phyloP scores from a whole-genome alignment of 106 monocot species.

The Chionographis japonica region DNA sequence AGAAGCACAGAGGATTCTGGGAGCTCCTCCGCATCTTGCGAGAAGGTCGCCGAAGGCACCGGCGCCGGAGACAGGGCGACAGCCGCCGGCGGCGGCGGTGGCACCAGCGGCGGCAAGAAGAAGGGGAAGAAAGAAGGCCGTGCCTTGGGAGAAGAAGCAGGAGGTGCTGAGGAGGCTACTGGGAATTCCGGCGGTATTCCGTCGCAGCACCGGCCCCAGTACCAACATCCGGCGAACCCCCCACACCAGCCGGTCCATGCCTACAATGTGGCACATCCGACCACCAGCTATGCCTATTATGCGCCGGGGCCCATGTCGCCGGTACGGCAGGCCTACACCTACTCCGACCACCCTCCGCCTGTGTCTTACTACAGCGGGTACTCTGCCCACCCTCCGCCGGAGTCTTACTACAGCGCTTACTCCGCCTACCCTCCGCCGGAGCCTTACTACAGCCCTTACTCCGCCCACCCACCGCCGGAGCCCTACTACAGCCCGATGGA shows the following conservation, averaged over 20 bases:
- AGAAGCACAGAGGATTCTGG: not conserved
- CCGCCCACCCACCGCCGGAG: constrained; percentile 3
- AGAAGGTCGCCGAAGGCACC: not conserved
- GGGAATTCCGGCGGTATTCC: not conserved
- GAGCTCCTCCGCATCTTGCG: not conserved
- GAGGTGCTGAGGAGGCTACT: not conserved
- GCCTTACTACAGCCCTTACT: not conserved
- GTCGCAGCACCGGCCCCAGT: not conserved
- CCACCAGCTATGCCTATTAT: constrained; percentile 30
- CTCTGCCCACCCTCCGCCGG: not conserved
- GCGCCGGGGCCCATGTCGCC: not conserved
- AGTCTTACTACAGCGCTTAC: not conserved
- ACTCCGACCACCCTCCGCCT: not conserved
- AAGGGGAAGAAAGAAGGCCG: constrained; percentile 1
- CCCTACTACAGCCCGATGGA: constrained; percentile 9
- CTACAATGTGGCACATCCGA: constrained; percentile 40
- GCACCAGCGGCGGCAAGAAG: constrained; percentile 4
- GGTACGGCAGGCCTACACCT: constrained; percentile 5
- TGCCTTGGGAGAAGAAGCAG: not conserved
- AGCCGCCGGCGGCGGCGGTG: too few species aligned
- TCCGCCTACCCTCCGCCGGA: not conserved
- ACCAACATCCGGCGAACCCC: not conserved
- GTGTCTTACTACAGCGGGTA: too few species aligned
- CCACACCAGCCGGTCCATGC: constrained; percentile 21
- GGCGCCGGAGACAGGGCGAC: not conserved